These are phyloP conservation scores for Pyrenopolyporus hunteri DNA, from an alignment of 495 filamentous ascomycete genomes.

Conservation along the genomic window DNA sequence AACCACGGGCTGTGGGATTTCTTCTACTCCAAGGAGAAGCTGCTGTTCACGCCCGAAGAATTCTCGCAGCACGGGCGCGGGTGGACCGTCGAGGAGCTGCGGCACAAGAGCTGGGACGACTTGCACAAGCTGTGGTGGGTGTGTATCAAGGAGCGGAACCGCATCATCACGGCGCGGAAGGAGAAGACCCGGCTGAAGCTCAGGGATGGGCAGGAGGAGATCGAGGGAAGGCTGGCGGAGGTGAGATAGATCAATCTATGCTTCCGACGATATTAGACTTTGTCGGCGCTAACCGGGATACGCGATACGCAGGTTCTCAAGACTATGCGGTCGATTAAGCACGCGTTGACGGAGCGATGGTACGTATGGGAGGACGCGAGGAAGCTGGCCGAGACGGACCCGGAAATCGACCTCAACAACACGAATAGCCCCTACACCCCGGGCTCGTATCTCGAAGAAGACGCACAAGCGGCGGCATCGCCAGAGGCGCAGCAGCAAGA, in stretches of 20 bases:
- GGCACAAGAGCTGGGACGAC: constrained; percentile 90
- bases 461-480: background rate
- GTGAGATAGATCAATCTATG: constrained; percentile 62
- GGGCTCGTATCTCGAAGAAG: constrained; percentile 45
- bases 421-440: constrained; percentile 57
- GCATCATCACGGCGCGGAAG: constrained; percentile 74
- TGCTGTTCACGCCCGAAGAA: constrained; percentile 71
- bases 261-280: background rate
- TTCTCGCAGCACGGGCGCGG: constrained; percentile 72
- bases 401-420: constrained; percentile 64
- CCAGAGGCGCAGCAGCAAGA: background rate
- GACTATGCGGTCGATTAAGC: constrained; percentile 81
- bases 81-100: constrained; percentile 89
- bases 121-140: constrained; percentile 93
- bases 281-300: constrained; percentile 3
- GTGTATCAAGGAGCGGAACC: constrained; percentile 90
- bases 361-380: constrained; percentile 89
- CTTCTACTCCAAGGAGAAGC: constrained; percentile 70
- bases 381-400: constrained; percentile 69
- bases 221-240: constrained; percentile 59
- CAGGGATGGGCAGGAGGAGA: constrained; percentile 72
- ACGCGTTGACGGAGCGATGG: constrained; percentile 83
- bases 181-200: constrained; percentile 69
- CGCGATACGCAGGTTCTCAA: constrained; percentile 59
- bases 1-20: constrained; percentile 95